Base-by-base conservation (phyloP, 1,284 basidiomycete genomes). In the Cutaneotrichosporon cavernicola region DNA sequence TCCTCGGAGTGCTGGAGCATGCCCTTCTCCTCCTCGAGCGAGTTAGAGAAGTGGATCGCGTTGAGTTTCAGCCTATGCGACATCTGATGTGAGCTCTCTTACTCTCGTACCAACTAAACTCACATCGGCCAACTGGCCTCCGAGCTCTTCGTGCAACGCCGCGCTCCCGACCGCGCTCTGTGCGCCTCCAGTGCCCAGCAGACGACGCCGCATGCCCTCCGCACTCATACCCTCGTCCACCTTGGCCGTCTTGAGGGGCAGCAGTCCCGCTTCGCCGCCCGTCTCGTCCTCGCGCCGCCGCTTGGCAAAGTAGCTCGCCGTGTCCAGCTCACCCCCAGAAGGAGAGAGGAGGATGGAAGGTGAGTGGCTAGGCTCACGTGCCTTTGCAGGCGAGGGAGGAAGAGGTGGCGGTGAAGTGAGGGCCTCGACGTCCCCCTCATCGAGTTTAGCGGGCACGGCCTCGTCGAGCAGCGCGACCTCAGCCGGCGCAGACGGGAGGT, bases 81-180 rank as follows among this genome's bases (percentile, higher is more conserved):
- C 81, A 82, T 82, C 81, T 82, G 60, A 10, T 16, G 26, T 63
- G 13, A 65, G 60, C 10, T 62, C 7, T 16, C 14, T 21, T 11
- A 16, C 3, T 14, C 30, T 21, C 16, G 14, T 21, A 21, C 18
- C 16, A 8, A 9, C 16, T n/a, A 2, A 1, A 72, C 80, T 65
- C 56, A 81, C 81, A 61, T 79, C 77, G 0, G 77, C 79, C 13
- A 82, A 68, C 61, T 81, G 79, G 8, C 78, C 79, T 0, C 80
- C 78, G 3, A 82, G 66, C 65, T 82, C 81, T 58, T 82, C 81
- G 58, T 81, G 81, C 36, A 81, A 56, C 61, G 76, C 74, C 13
- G 73, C 69, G 6, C 74, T 70, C 16, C 77, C 79, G 46, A 76
- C 65, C 2, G 51, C 64, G 16, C 31, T 65, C 69, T 3, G 38